These are phyloP conservation scores for Claviceps digitariae DNA, from an alignment of 2,329 filamentous ascomycete species.

Conservation along the genomic window DNA sequence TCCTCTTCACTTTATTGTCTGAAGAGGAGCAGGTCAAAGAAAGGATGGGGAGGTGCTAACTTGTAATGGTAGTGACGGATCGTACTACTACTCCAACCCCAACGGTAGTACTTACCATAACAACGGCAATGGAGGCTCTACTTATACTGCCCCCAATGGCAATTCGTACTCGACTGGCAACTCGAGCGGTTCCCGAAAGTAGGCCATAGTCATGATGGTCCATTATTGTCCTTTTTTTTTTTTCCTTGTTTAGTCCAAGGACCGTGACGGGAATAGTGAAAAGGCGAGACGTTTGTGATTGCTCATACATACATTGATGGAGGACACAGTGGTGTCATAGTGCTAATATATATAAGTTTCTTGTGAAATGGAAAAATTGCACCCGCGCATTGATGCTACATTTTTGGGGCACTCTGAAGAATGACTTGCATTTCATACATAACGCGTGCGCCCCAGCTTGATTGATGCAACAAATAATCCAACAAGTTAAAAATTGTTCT, in stretches of 20 bases:
- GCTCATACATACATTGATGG: neutral
- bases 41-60: neutral
- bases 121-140: slow-evolving; percentile 40
- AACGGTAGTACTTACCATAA: slow-evolving; percentile 59
- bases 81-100: slow-evolving; percentile 61
- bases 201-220: neutral
- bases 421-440: neutral
- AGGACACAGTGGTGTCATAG: neutral
- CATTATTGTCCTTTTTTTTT: neutral
- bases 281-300: neutral
- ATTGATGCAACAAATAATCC: neutral
- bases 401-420: neutral
- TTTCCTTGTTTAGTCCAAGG: neutral
- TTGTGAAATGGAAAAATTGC: neutral
- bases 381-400: neutral
- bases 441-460: neutral
- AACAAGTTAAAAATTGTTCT: neutral
- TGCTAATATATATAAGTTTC: neutral
- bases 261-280: neutral
- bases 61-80: slow-evolving; percentile 36
- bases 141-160: slow-evolving; percentile 40
- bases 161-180: neutral
- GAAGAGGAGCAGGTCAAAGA: neutral
- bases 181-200: neutral
- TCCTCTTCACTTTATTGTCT: neutral